These are phyloP conservation scores for Rosa hybrid DNA, from an alignment of 331 rosid species.

Conservation along the genomic window DNA sequence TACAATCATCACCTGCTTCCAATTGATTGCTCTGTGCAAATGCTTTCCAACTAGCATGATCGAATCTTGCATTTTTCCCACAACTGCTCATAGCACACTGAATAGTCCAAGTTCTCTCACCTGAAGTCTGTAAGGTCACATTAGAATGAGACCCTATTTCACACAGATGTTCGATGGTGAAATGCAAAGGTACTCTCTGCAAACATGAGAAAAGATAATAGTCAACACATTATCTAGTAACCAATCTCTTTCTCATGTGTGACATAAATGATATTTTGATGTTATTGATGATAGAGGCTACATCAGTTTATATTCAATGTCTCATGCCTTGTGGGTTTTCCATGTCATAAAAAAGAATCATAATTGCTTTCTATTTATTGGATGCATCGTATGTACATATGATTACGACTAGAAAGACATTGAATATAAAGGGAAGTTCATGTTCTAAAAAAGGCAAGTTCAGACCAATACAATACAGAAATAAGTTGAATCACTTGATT, in stretches of 20 bases:
- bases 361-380: neutral
- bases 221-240: neutral
- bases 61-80: neutral
- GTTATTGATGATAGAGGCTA: neutral
- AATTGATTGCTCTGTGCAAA: neutral
- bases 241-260: neutral
- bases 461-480: neutral
- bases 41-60: neutral
- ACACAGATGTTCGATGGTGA: neutral
- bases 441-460: neutral
- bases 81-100: neutral
- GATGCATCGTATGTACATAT: neutral
- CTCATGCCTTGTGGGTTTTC: neutral
- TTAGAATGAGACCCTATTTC: neutral
- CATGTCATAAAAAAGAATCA: neutral
- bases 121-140: neutral
- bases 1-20: constrained; percentile 12
- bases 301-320: neutral
- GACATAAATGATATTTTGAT: neutral
- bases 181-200: neutral
- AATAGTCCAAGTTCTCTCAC: neutral
- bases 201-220: neutral
- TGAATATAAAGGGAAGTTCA: neutral
- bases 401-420: neutral
- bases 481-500: neutral